Base-by-base conservation (phyloP, 257 asterid species). In the Solanum pennellii region DNA sequence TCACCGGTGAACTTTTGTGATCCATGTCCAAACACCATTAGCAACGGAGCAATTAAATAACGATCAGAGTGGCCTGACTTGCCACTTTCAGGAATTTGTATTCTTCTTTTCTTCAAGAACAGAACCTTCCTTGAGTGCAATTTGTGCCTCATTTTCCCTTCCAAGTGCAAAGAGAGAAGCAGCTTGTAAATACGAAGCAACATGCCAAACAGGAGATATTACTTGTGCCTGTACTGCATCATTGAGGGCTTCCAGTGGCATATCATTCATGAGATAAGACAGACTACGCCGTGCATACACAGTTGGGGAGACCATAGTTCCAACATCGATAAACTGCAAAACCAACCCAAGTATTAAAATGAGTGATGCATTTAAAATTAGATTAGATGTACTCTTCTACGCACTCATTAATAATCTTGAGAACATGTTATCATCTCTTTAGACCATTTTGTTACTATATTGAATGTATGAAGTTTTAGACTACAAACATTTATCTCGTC, bases 191-290 rank as follows among this genome's bases (percentile, higher is more conserved):
- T 95, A 92, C 37, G 91, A 91, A 1, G 97, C 98, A 42, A 96
- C 93, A 56, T 95, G 97, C 99, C 98, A 97, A 15, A 94, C 93
- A 6, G 98, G 95, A 25, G 97, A 93, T 82, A 97, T 90, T 59
- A 90, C 95, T 88, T 93, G 93, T 52, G 98, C 98, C 89, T 97
- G 98, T 89, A 94, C 94, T 7, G 98, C 98, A 89, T 97, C 99
- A 72, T 93, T 94, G 3, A 97, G 91, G 66, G 98, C 98, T 89
- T 97, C 94, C 85, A 90, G 92, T 2, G 96, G 94, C 95, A 94
- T 87, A 56, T 94, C 99, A 82, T 89, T 88, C 97, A 97, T 94
- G 91, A 97, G 87, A 87, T 93, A 94, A 37, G 95, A 93, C 56
- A 97, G 88, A 83, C 92, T 90, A 42, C 92, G 93, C 23, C 93